Conservation (phyloP, 2,329 filamentous ascomycete species). For the Remersonia thermophila region DNA sequence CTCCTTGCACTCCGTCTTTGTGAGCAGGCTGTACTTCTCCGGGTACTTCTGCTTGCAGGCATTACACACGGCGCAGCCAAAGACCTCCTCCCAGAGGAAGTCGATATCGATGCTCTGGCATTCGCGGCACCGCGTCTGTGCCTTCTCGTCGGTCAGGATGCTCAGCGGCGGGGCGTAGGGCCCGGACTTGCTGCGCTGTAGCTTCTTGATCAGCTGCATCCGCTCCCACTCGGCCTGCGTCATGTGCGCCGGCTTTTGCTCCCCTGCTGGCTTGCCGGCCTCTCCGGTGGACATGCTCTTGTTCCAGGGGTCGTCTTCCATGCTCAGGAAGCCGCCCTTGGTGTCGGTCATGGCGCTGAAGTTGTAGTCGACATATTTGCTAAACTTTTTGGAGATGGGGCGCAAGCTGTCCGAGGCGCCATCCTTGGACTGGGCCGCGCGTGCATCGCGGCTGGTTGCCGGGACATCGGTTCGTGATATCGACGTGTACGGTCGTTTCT, state of each 20-base stretch:
- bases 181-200: slow-evolving; percentile 63
- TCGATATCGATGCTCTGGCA: slow-evolving; percentile 81
- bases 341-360: slow-evolving; percentile 97
- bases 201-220: slow-evolving; percentile 57
- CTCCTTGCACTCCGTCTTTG: slow-evolving; percentile 91
- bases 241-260: slow-evolving; percentile 75
- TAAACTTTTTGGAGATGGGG: slow-evolving; percentile 68
- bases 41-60: slow-evolving; percentile 79
- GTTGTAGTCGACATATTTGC: slow-evolving; percentile 94
- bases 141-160: slow-evolving; percentile 49
- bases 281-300: slow-evolving; percentile 48
- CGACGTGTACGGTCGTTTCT: slow-evolving; percentile 59
- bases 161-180: slow-evolving; percentile 86
- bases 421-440: slow-evolving; percentile 30
- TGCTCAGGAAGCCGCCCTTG: slow-evolving; percentile 87
- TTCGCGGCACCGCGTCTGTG: slow-evolving; percentile 67
- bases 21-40: slow-evolving; percentile 88
- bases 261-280: slow-evolving; percentile 27
- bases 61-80: slow-evolving; percentile 62
- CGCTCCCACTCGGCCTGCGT: slow-evolving; percentile 85
- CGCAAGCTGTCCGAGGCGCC: slow-evolving; percentile 35
- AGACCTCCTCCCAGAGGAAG: slow-evolving; percentile 85
- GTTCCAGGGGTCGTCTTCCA: slow-evolving; percentile 84
- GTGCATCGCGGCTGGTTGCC: slow-evolving; percentile 57
- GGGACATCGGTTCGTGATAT: slow-evolving; percentile 43